Base-by-base conservation (phyloP, 257 asterid species). In the Solanum arcanum region DNA sequence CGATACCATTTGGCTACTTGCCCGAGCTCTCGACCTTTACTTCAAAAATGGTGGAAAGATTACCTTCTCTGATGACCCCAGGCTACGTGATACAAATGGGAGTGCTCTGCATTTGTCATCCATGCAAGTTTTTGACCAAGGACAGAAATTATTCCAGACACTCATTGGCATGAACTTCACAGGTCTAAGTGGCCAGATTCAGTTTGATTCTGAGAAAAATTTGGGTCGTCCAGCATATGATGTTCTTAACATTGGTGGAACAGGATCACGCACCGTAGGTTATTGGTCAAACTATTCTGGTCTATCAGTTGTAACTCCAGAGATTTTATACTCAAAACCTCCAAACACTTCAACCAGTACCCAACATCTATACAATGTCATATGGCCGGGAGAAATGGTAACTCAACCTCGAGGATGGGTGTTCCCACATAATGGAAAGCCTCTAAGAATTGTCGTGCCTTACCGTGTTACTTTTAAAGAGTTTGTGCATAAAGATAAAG, bases 341-440 rank as follows among this genome's bases (percentile, higher is more conserved):
- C 82, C 84, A 12, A 94, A 94, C 87, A 86, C 72, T 85, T 92
- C 95, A 2, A 83, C 60, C 44, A 90, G 91, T 14, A 85, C 39
- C 86, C 94, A 86, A 66, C 89, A 44, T 41, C 93, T 95, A 11
- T 90, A 90, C 66, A 83, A 90, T 73, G 97, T 90, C 39, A 86
- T 95, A 77, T 95, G 98, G 98, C 98, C 98, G 0, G 98, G 98
- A 21, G 96, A 94, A 86, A 91, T 91, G 21, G 88, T 94, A 9
- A 56, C 23, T 11, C 91, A 77, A 88, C 98, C 98, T 83, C 89
- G 93, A 56, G 98, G 98, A 80, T 95, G 98, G 98, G 98, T 95
- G 69, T 95, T 95, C 85, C 97, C 98, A 0, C 91, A 92, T 60
- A 95, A 92, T 20, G 98, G 98, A 49, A 92, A 87, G 91, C 93